Evolutionary conservation across 2,329 filamentous ascomycete species (phyloP).

Genomic region (Microdochium trichocladiopsis): DNA sequence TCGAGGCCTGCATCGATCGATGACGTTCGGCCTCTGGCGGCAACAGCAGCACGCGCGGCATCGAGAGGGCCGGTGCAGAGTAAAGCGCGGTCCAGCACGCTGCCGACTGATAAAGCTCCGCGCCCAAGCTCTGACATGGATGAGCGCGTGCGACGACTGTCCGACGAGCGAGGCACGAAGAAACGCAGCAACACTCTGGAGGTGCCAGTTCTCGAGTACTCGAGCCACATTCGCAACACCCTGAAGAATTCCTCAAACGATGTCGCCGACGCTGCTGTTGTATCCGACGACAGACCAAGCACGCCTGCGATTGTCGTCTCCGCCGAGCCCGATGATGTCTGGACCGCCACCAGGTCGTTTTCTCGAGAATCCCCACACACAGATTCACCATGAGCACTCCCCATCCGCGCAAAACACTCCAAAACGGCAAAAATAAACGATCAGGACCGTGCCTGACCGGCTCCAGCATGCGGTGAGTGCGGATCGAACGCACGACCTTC

Average conservation of each 20-base stretch:
- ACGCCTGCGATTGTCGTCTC: constrained; percentile 12
- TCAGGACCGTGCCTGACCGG: neutral
- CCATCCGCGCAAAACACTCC: neutral
- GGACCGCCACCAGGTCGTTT: neutral
- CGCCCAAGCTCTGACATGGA: neutral
- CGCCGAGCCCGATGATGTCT: constrained; percentile 4
- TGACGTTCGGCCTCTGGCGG: constrained; percentile 7
- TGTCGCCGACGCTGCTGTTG: neutral
- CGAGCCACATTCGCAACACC: constrained; percentile 7
- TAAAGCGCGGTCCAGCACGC: constrained; percentile 10
- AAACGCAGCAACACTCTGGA: constrained; percentile 21
- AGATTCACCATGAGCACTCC: no score
- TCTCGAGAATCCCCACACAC: no score
- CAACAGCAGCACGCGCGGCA: constrained; percentile 9
- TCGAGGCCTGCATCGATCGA: constrained; percentile 8
- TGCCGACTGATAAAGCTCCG: constrained; percentile 5
- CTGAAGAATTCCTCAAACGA: neutral
- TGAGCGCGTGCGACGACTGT: constrained; percentile 3
- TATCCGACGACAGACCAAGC: neutral
- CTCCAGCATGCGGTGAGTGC: neutral
- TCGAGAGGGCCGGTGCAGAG: constrained; percentile 9
- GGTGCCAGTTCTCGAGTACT: constrained; percentile 15
- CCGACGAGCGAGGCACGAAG: constrained; percentile 10
- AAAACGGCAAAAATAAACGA: neutral
- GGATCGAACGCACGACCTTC: neutral